Percentiles rank a stretch among this genome's conserved stretches.
Evolutionary conservation across 2,329 filamentous ascomycete genomes (phyloP).

Genomic region (Pseudogymnoascus sp.): DNA sequence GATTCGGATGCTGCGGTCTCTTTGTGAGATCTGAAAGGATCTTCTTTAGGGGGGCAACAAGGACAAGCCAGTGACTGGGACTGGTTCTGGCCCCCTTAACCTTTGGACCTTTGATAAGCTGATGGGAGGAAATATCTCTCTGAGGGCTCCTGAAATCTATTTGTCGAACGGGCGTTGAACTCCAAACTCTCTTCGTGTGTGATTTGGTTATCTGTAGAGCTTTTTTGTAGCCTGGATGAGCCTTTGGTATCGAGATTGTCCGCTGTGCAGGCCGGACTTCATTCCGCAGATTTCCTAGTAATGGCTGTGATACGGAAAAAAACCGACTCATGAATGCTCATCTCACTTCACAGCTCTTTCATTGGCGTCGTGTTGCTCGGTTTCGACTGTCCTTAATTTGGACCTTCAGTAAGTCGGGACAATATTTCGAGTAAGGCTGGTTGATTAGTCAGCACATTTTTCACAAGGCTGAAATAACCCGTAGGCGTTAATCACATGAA

Average conservation of each 20-base stretch:
- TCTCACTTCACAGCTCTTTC: background rate
- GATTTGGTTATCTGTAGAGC: background rate
- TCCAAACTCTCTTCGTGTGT: background rate
- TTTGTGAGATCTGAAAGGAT: background rate
- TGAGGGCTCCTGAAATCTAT: background rate
- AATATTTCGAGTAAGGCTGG: slow-evolving; percentile 5
- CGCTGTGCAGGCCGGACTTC: background rate
- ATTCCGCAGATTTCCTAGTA: background rate
- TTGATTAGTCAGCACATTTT: background rate
- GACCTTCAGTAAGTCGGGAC: background rate
- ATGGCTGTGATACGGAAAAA: background rate
- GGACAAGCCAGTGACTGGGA: background rate
- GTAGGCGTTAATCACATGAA: background rate
- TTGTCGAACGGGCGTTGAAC: background rate
- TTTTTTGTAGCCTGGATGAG: background rate
- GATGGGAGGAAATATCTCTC: background rate
- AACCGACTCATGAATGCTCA: background rate
- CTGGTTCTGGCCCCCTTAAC: background rate
- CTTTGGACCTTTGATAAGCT: background rate
- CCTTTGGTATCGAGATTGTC: background rate
- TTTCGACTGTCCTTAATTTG: background rate
- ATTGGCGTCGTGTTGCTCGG: background rate
- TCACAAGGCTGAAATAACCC: background rate
- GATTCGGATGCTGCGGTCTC: background rate
- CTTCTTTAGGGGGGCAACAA: background rate